A percentile compares a stretch with the other conserved stretches of the same genome.
These are phyloP conservation scores for Camellia japonica DNA, from an alignment of 148 eudicot genomes.

Conservation along the genomic window DNA sequence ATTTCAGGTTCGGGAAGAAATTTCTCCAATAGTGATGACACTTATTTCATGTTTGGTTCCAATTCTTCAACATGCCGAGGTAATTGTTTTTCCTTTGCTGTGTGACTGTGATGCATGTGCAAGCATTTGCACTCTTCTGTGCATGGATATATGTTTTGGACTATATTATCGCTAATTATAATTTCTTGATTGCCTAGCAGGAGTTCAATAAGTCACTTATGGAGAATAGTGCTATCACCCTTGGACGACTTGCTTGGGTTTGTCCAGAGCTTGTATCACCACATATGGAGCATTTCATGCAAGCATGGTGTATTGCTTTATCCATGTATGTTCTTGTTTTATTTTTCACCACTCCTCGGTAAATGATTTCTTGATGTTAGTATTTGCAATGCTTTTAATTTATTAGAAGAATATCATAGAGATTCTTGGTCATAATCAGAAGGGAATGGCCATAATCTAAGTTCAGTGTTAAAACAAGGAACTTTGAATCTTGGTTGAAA, in stretches of 20 bases:
- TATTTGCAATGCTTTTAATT: too few relatives aligned
- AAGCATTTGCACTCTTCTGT: not conserved
- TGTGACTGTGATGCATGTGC: not conserved
- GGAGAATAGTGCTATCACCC: constrained; percentile 92
- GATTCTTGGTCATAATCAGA: too few relatives aligned
- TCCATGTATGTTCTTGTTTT: constrained; percentile 57
- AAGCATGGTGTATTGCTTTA: constrained; percentile 87
- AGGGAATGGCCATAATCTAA: too few relatives aligned
- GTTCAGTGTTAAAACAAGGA: too few relatives aligned
- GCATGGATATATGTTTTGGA: not conserved
- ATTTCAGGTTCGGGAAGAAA: constrained; percentile 78
- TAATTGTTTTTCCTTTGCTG: constrained; percentile 22
- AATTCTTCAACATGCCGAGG: constrained; percentile 93
- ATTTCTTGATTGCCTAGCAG: constrained; percentile 35
- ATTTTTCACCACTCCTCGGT: not conserved
- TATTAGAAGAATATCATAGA: too few relatives aligned
- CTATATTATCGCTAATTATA: not conserved
- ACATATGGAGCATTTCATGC: constrained; percentile 96
- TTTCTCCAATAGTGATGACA: constrained; percentile 75
- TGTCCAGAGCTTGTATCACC: constrained; percentile 96
- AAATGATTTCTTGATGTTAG: not conserved
- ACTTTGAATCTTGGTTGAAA: too few relatives aligned
- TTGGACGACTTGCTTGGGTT: constrained; percentile 95
- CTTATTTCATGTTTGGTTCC: constrained; percentile 80
- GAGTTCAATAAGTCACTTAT: constrained; percentile 87